Base-by-base conservation (phyloP, 192 early-diverging fungal genomes). In the Pilobolus umbonatus region DNA sequence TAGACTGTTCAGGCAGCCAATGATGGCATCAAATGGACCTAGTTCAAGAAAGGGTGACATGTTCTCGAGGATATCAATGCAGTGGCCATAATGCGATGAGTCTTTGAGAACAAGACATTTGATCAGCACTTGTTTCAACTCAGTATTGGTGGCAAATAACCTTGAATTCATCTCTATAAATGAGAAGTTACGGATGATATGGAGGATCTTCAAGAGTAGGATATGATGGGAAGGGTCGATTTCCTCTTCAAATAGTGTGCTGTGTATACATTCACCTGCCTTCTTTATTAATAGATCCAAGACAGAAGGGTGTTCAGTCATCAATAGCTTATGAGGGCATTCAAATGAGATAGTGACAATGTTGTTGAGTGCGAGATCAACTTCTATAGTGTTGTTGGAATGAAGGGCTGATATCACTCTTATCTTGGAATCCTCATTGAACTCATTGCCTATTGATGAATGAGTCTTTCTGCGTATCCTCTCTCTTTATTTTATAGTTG, bases 321-420 rank as follows among this genome's bases (percentile, higher is more conserved):
- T 48, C 32, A 78, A 75, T 52, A 92, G 82, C 38, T 85, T 77
- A 29, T 81, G 71, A 24, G 73, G 64, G 7, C 56, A 65, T 31
- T 83, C 78, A 45, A 63, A 80, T 29, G 90, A 90, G 3, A 92
- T 62, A 10, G 82, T 80, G 31, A 91, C 70, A 11, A 93, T 76
- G 31, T 80, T 82, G 54, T 80, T 81, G 57, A 93, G 84, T 3
- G 90, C 89, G 88, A 90, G 91, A 65, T 93, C 91, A 14, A 89
- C 64, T 62, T 88, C 86, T 57, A 85, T 90, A 21, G 86, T 80
- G 4, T 89, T 74, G 3, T 65, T 67, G 12, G 88, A 92, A 52
- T 83, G 75, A 14, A 93, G 69, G 2, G 88, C 80, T 10, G 88
- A 74, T 4, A 88, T 62, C n/a, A 93, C 72, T 36, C 87, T 75